A percentile compares a stretch with the other conserved stretches of the same genome.
phyloP scores from a whole-genome alignment of 2,329 filamentous ascomycete genomes.

The Periconia digitata region DNA sequence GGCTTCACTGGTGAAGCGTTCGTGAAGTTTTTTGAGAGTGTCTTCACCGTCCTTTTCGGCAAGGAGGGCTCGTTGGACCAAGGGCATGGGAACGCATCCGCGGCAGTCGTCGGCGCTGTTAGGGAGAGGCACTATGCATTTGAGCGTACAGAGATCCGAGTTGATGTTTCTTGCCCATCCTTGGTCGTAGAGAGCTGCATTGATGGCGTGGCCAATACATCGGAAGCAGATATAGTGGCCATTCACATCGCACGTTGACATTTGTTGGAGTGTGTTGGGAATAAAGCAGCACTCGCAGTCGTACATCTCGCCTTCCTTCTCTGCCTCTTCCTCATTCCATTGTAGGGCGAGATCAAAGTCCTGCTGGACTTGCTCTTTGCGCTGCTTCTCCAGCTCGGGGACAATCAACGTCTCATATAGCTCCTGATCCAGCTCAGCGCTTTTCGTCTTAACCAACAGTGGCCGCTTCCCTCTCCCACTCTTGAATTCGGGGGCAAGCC shows the following conservation, averaged over 20 bases:
- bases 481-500: conserved; percentile 60
- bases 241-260: conserved; percentile 68
- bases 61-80: conserved; percentile 72
- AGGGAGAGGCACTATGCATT: conserved; percentile 76
- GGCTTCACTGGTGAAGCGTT: conserved; percentile 74
- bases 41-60: conserved; percentile 70
- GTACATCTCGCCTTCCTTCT: conserved; percentile 51
- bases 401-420: conserved; percentile 48
- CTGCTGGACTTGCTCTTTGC: conserved; percentile 40
- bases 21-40: conserved; percentile 73
- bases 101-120: conserved; percentile 58
- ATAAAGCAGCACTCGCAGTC: conserved; percentile 82
- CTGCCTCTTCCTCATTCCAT: conserved; percentile 53
- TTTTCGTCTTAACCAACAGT: conserved; percentile 66
- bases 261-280: conserved; percentile 70
- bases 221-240: conserved; percentile 77
- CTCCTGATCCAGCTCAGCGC: conserved; percentile 56
- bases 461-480: conserved; percentile 59
- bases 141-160: conserved; percentile 69
- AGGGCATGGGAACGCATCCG: conserved; percentile 69
- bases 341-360: conserved; percentile 48
- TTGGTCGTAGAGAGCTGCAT: conserved; percentile 90
- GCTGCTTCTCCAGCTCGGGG: conserved; percentile 44
- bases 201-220: conserved; percentile 79
- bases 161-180: conserved; percentile 84